These are phyloP conservation scores for Anthracocystis walkeri DNA, from an alignment of 1,284 basidiomycete genomes.

Conservation along the genomic window DNA sequence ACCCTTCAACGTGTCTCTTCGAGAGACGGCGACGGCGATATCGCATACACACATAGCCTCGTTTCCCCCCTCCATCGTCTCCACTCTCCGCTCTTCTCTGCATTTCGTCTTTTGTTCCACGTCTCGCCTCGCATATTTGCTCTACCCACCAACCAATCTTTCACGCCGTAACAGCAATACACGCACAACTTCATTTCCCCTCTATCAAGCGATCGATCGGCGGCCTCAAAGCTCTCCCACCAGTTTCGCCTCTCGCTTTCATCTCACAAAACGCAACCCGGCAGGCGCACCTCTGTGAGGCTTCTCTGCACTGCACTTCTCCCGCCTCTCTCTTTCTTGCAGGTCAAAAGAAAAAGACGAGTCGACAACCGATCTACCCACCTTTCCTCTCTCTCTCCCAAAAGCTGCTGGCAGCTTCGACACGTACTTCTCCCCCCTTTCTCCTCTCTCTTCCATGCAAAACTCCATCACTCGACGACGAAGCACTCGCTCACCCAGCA, in stretches of 20 bases:
- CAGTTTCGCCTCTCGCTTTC: background rate
- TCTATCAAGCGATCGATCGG: conserved; percentile 5
- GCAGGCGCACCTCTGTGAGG: conserved; percentile 29
- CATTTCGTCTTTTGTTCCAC: background rate
- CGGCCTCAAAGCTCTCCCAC: conserved; percentile 1
- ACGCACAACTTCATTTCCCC: conserved; percentile 7
- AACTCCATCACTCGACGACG: conserved; percentile 8
- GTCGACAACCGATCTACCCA: background rate
- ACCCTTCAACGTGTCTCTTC: conserved; percentile 8
- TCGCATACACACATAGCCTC: conserved; percentile 13
- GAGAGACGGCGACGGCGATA: conserved; percentile 20
- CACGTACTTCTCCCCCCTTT: background rate
- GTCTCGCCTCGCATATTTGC: background rate
- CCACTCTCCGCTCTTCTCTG: background rate
- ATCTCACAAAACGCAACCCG: conserved; percentile 1
- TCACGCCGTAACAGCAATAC: background rate
- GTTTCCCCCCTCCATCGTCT: conserved; percentile 4
- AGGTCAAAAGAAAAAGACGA: conserved; percentile 27
- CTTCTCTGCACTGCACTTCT: background rate
- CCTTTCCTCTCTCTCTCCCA: conserved; percentile 1
- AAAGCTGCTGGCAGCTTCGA: conserved; percentile 33
- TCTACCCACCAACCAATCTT: background rate
- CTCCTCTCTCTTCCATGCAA: conserved; percentile 9
- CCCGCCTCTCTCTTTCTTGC: conserved; percentile 11
- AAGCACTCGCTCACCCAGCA: conserved; percentile 12